Base-by-base conservation (phyloP, 2,329 filamentous ascomycete genomes). In the Penicillium sp. region DNA sequence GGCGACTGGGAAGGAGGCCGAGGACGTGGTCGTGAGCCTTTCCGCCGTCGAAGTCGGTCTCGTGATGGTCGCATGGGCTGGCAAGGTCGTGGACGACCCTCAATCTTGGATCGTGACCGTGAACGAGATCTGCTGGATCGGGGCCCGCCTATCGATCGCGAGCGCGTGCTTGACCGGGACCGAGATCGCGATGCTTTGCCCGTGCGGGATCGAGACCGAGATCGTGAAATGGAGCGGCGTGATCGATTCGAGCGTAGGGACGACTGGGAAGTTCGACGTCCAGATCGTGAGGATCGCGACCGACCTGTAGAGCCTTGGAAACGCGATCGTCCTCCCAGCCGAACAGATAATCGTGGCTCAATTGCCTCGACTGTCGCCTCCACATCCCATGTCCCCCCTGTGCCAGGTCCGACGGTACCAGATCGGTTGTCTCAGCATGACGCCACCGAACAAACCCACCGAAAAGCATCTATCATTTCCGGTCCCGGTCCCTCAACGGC, bases 1-100 rank as follows among this genome's bases (percentile, higher is more conserved):
- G 78, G 77, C 13, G 78, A 80, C 54, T 78, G 78, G 74, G 78
- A 80, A 57, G 70, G 79, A 60, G 79, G 79, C 22, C 75, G 80
- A 47, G 79, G 79, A 30, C 75, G 79, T 50, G 78, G 78, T n/a
- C 76, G 79, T 50, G 78, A 81, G 61, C 65, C 74, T 1, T 81
- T 80, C 61, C 73, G 78, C 51, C 75, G 77, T 49, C 73, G 80
- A 24, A 82, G 80, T 69, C 74, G 79, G 30, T 82, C 80, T 30
- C 74, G 80, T 7, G 80, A 82, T 62, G 69, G 72, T 8, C 51
- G 51, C 24, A 22, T 40, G 10, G 37, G 37, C 33, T 77, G 79
- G 73, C 76, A 79, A 64, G 78, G 80, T 51, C 77, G 77, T 28
- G 73, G 74, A 15, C 66, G 72, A 24, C 75, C 65, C 19, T 61